Evolutionary conservation across 2,329 filamentous ascomycete genomes (phyloP).

Genomic region (Aureobasidium melanogenum): DNA sequence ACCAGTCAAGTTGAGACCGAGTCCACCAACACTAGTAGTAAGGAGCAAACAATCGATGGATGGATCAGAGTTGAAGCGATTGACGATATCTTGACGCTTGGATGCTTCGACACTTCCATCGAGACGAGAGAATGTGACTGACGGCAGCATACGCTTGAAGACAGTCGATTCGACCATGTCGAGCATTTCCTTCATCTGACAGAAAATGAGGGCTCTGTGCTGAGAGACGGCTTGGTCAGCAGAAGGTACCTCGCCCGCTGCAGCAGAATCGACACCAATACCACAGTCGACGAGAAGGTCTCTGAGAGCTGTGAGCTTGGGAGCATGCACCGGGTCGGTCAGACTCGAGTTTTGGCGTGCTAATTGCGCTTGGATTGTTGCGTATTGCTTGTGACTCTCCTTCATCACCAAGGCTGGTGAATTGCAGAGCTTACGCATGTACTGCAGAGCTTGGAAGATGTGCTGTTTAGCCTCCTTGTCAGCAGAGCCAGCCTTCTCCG

Average conservation of each 20-base stretch:
- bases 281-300: conserved; percentile 98
- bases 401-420: conserved; percentile 95
- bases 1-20: conserved; percentile 90
- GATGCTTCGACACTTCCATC: conserved; percentile 89
- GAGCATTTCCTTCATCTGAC: conserved; percentile 99
- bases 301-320: conserved; percentile 81
- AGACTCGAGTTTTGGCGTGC: conserved; percentile 70
- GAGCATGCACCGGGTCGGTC: conserved; percentile 78
- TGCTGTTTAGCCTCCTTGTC: conserved; percentile 95
- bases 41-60: conserved; percentile 90
- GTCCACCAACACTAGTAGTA: conserved; percentile 88
- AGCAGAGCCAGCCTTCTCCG: conserved; percentile 70
- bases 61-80: conserved; percentile 96
- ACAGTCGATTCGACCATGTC: conserved; percentile 98
- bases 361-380: conserved; percentile 74
- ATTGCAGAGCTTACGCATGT: conserved; percentile 99
- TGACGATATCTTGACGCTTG: conserved; percentile 94
- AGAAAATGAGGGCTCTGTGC: conserved; percentile 93
- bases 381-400: conserved; percentile 82
- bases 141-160: conserved; percentile 79
- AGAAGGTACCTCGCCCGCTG: conserved; percentile 44
- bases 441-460: conserved; percentile 97
- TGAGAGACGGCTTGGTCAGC: conserved; percentile 79
- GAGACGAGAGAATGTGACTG: conserved; percentile 85
- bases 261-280: conserved; percentile 61